Base-by-base conservation (phyloP, 2,329 filamentous ascomycete species). In the Coleophoma cylindrospora region DNA sequence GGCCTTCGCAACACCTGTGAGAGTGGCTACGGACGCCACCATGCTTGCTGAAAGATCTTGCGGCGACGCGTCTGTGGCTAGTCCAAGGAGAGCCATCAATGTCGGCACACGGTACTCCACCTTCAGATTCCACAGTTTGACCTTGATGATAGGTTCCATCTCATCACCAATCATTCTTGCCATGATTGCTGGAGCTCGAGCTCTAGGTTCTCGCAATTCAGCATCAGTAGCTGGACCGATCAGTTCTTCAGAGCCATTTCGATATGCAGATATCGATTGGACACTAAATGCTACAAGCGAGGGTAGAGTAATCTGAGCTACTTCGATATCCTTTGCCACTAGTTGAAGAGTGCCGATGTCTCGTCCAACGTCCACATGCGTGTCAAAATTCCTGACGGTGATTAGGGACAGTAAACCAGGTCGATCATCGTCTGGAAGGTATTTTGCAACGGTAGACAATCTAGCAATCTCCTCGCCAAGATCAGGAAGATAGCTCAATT, bases 371-470 rank as follows among this genome's bases (percentile, higher is more conserved):
- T 87, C 79, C 10, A 89, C 68, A 22, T 75, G 73, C 9, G 80
- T 68, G 27, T 85, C 76, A 7, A 89, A 60, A 15, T 83, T 80
- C 47, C 83, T 80, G 48, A 96, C 67, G 32, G 82, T 74, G 1
- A 79, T 75, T 36, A 99, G 73, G 0, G 86, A 91, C 36, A 99
- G 74, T 17, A 97, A 74, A 0, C 94, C 94, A 2, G 94, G 94
- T 2, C 91, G 81, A 60, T 99, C 92, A 67, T 99, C 94, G 59
- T 99, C 92, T 0, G 94, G 92, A 2, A 99, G 76, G 65, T 97
- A 97, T 64, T 96, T 97, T 7, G 92, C 81, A 22, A 99, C 90
- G 0, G 84, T 91, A 0, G 91, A 89, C 5, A 99, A 74, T 57
- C 87, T 89, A 6, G 86, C 78, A 45, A 97, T 66, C 61, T 99